These are phyloP conservation scores for Lasiosphaeria miniovina DNA, from an alignment of 495 filamentous ascomycete species.

Conservation along the genomic window DNA sequence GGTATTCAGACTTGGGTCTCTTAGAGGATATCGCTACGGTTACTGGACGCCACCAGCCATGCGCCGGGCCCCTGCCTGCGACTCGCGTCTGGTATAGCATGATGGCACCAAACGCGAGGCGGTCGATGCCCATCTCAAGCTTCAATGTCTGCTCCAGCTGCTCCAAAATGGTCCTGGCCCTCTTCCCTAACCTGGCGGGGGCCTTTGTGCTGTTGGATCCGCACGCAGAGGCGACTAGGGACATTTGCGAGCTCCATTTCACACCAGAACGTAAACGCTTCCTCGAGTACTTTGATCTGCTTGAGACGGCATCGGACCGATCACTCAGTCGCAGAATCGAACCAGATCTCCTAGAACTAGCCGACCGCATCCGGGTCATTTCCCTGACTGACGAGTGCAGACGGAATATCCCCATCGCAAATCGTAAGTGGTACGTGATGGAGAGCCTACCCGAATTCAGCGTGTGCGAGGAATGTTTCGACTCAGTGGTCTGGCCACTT, in stretches of 20 bases:
- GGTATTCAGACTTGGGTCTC: conserved; percentile 36
- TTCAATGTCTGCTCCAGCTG: conserved; percentile 44
- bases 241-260: conserved; percentile 41
- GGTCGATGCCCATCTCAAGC: conserved; percentile 20
- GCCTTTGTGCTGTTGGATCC: conserved; percentile 37
- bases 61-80: conserved; percentile 28
- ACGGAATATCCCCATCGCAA: conserved; percentile 24
- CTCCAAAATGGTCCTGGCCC: conserved; percentile 37
- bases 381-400: conserved; percentile 37
- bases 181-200: conserved; percentile 43
- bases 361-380: conserved; percentile 33
- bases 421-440: conserved; percentile 41
- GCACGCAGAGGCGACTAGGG: conserved; percentile 31
- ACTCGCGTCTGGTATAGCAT: conserved; percentile 45
- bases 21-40: conserved; percentile 39
- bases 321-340: conserved; percentile 28
- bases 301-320: conserved; percentile 40
- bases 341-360: conserved; percentile 37
- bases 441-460: conserved; percentile 37
- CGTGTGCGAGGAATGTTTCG: conserved; percentile 57
- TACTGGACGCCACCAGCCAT: conserved; percentile 32
- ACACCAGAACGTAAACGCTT: conserved; percentile 40
- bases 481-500: conserved; percentile 63
- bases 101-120: conserved; percentile 31
- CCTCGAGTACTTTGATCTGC: conserved; percentile 39